Conservation (phyloP, 2,329 filamentous ascomycete genomes). For the Neocucurbitaria cava region DNA sequence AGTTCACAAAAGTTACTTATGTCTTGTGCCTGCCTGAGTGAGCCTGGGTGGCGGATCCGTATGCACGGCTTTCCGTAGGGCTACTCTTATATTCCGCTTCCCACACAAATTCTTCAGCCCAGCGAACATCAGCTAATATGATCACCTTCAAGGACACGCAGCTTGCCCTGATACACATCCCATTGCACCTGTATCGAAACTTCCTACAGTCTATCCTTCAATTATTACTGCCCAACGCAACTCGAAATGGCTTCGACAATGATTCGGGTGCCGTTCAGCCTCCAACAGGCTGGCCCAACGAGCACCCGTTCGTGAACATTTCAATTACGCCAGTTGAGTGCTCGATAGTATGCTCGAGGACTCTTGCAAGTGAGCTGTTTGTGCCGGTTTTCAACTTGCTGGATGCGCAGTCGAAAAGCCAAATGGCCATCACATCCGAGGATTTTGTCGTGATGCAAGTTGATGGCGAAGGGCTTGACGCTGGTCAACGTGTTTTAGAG, state of each 20-base stretch:
- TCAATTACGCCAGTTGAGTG: slow-evolving; percentile 92
- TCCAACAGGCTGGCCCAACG: slow-evolving; percentile 54
- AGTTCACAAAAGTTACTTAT: slow-evolving; percentile 18
- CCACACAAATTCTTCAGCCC: slow-evolving; percentile 32
- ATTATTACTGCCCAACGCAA: slow-evolving; percentile 72
- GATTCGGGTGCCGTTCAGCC: slow-evolving; percentile 42
- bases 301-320: slow-evolving; percentile 88
- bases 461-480: slow-evolving; percentile 87
- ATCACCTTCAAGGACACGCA: slow-evolving; percentile 73
- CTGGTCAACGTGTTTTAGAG: slow-evolving; percentile 88
- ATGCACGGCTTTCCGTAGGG: slow-evolving; percentile 37
- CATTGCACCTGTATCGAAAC: slow-evolving; percentile 74
- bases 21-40: slow-evolving; percentile 32
- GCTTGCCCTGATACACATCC: slow-evolving; percentile 89
- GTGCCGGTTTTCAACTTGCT: slow-evolving; percentile 72
- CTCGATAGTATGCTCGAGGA: slow-evolving; percentile 84
- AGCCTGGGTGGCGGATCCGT: slow-evolving; percentile 32
- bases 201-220: slow-evolving; percentile 89
- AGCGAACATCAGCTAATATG: slow-evolving; percentile 43
- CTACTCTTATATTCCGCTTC: slow-evolving; percentile 42
- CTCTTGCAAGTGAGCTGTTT: slow-evolving; percentile 77
- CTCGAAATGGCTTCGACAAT: slow-evolving; percentile 38
- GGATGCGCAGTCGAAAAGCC: slow-evolving; percentile 51
- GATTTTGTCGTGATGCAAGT: slow-evolving; percentile 90
- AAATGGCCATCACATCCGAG: slow-evolving; percentile 78